Evolutionary conservation across 2,329 filamentous ascomycete species (phyloP), one percentile per base, ranked within the genome.

Genomic region (Orbilia oligospora): DNA sequence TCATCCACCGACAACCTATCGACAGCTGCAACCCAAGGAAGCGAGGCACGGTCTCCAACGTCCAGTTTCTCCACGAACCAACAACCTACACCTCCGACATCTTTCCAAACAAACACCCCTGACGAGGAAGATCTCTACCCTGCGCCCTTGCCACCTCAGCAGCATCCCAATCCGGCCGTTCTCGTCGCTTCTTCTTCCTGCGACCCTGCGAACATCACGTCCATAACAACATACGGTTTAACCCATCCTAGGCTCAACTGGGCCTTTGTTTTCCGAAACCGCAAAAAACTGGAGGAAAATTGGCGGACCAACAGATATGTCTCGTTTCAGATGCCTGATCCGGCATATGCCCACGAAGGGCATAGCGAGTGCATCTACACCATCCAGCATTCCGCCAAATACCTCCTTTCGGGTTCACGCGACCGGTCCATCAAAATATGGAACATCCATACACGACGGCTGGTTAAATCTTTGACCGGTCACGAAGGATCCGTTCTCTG

Each of bases 361-460:
- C 96, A 99, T 83, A 88, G 88, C 20, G 95, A 98, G 83, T 98
- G 94, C 84, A 94, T 99, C 12, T 99, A 99, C 84, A 95, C 93
- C 1, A 90, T 99, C 67, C 95, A 99, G 84, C 97, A 95, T 83
- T 91, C 91, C 68, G 88, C 91, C 0, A 91, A 93, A 80, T 96
- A 91, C 84, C 88, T 99, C 9, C 95, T 98, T 63, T 98, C 94
- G 83, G 96, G 96, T 16, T 98, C 95, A 82, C 89, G 96, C 67
- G 96, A 99, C 83, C 91, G 89, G 81, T 93, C 93, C 0, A 89
- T 99, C 80, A 90, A 95, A 48, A 91, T 97, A 63, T 99, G 96
- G 96, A 90, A 97, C 83, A 86, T 98, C 80, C 89, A 92, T 53
- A 97, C 92, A 0, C 90, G 91, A 75, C 89, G 95, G 41, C 86